Base-by-base conservation (phyloP, 2,329 filamentous ascomycete species). In the Microsporum canis region DNA sequence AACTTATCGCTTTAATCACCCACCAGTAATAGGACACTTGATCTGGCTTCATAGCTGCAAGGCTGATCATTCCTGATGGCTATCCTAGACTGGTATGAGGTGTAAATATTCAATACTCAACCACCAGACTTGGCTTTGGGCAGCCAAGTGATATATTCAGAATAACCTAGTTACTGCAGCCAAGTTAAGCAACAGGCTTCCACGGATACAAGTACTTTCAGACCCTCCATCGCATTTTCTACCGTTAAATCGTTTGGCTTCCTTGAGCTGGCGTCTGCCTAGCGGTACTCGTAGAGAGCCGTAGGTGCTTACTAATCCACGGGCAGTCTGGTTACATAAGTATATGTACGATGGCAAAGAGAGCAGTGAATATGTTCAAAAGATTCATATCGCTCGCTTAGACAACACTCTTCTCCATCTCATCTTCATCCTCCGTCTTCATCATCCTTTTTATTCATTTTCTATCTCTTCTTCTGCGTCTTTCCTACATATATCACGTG, bases 151-250 rank as follows among this genome's bases (percentile, higher is more conserved):
- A 49, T 49, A 49, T 23, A 23, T 23, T 49, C 45, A 49, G 14
- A 29, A 23, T 23, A 23, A 23, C 17, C 17, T 23, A 23, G 17
- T 23, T 23, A 23, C 17, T 23, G 1, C 27, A 17, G 27, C 12
- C 45, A 29, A 55, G n/a, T 5, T 5, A 14, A 43, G 17, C 6
- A 43, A 17, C 39, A 43, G n/a, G 49, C 17, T 31, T 36, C 49
- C 49, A 36, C 49, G 49, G 17, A 55, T 55, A 23, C 68, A 69
- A 60, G 55, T 69, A 29, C 34, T 70, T 53, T 70, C 69, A 7
- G 68, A 70, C 62, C 17, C 65, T 70, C 29, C 68, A 69, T 55
- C 66, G 17, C 17, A 23, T 23, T 23, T 23, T 23, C 17, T 23
- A 23, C 17, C 1, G 17, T 23, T 23, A 23, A 23, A 23, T 23